Evolutionary conservation across 768 basidiomycete species (phyloP), one percentile per base, ranked within the genome.

Genomic region (Russula foetens): DNA sequence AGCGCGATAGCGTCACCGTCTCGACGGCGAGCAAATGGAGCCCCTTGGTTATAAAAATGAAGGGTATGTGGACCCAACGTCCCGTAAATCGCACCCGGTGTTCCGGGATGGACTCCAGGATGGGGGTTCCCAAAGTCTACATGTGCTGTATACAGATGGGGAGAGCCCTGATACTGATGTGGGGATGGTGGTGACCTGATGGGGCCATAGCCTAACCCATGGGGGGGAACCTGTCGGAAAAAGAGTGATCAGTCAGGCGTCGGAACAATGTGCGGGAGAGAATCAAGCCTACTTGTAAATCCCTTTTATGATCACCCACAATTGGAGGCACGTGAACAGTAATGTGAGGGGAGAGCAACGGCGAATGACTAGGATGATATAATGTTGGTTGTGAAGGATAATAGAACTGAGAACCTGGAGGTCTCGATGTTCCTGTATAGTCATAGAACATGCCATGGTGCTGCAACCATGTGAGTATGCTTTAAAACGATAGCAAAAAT

Each of bases 391-490:
- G 85, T 15, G 79, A 67, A 29, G 82, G 76, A 67, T 83, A 86
- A 67, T 77, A 89, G 67, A 78, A 88, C 61, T 82, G 85, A 14
- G 84, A 81, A 35, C 68, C 72, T 12, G 79, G 74, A 4, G 79
- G 75, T 46, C 79, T 77, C 48, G 77, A 73, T 14, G 75, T 67
- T 19, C 74, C 75, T 52, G 76, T 69, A 66, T 82, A 88, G 66
- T 85, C 84, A 55, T 81, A 87, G 71, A 81, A 86, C 53, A 82
- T 63, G 39, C 76, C 76, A 35, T 81, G 73, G 64, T 84, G 83
- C 77, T 53, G 72, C 60, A 31, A 45, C 28, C 29, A 41, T 71
- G 65, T 63, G 75, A 67, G 70, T 76, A 75, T 57, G 76, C 73
- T 62, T 80, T 79, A 50, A 79, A 65, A 52, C 71, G 63, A 66